phyloP scores from a whole-genome alignment of 202 grass and related monocot species.

The Elaeis oleifera region DNA sequence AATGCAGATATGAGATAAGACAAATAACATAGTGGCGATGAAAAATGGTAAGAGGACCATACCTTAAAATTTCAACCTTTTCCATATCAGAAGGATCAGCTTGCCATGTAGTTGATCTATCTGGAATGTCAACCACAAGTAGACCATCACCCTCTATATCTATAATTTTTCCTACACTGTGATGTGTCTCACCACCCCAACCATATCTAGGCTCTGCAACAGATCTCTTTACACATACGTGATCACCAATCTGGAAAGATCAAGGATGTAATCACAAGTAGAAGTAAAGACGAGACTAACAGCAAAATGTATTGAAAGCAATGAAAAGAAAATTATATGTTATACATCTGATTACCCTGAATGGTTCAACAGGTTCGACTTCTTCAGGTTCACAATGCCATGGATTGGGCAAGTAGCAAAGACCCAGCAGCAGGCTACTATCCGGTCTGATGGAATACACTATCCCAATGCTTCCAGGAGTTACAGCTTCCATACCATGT shows the following conservation, averaged over 20 bases:
- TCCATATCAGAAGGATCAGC: slow-evolving; percentile 99
- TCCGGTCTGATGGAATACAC: slow-evolving; percentile 94
- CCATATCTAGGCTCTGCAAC: slow-evolving; percentile 91
- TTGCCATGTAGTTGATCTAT: slow-evolving; percentile 52
- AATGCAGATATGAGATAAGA: slow-evolving; percentile 8
- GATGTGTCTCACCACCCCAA: slow-evolving; percentile 99
- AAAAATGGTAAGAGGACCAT: slow-evolving; percentile 16
- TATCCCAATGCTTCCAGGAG: slow-evolving; percentile 88
- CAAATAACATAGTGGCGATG: not conserved
- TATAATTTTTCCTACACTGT: slow-evolving; percentile 93
- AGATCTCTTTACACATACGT: slow-evolving; percentile 94
- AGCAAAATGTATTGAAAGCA: not conserved
- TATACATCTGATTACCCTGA: slow-evolving; percentile 48
- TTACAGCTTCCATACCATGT: slow-evolving; percentile 90
- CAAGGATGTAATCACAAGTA: slow-evolving; percentile 16
- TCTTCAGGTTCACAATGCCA: slow-evolving; percentile 99
- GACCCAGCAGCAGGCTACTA: slow-evolving; percentile 84
- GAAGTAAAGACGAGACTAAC: slow-evolving; percentile 26
- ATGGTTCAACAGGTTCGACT: slow-evolving; percentile 93
- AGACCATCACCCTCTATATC: slow-evolving; percentile 82
- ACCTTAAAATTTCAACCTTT: slow-evolving; percentile 93
- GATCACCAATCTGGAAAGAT: slow-evolving; percentile 77
- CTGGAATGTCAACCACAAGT: slow-evolving; percentile 83
- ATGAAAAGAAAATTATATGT: not conserved
- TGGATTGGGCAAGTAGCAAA: slow-evolving; percentile 83